Evolutionary conservation across 1,284 basidiomycete species (phyloP), one percentile per base, ranked within the genome.

Genomic region (Ustilago sp.): DNA sequence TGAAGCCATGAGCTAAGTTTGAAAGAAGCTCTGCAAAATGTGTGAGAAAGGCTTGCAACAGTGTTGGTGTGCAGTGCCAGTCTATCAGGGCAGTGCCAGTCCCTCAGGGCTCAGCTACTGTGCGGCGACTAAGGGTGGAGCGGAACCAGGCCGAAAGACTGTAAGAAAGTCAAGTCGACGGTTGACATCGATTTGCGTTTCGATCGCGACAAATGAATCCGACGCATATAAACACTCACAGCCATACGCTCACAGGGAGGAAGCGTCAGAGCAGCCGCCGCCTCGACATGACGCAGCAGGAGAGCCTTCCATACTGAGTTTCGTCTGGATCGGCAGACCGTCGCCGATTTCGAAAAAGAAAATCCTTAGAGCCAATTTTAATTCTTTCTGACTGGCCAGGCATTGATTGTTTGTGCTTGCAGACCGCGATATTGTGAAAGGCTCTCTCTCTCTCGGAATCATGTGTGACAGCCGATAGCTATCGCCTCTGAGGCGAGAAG

Each of bases 1-100:
- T 31, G 54, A 56, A 56, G 39, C 19, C 35, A 54, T 54, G 52
- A 54, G 52, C 15, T 54, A 54, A 54, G 17, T 17, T 48, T 31
- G 28, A 39, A 31, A 39, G 39, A 43, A 32, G 39, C 38, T 38
- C 8, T 41, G 54, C 54, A 41, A 41, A 39, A 7, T 41, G n/a
- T 23, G 54, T 8, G 23, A 32, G 38, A 54, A 15, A 11, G 12
- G 9, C 8, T 31, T 17, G 50, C 50, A 51, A 51, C 28, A 39
- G 23, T 28, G 23, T 28, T 28, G 23, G 23, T 28, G 23, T 28
- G 23, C 23, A 28, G 23, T 28, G 23, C 23, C 23, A 28, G 23
- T 28, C 23, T 28, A n/a, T n/a, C n/a, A n/a, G n/a, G n/a, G 23
- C 23, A 28, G 23, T 28, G 23, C 23, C 23, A 28, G 23, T 28